Base-by-base conservation (phyloP, 306 rosid genomes). In the Cicer pinnatifidum region DNA sequence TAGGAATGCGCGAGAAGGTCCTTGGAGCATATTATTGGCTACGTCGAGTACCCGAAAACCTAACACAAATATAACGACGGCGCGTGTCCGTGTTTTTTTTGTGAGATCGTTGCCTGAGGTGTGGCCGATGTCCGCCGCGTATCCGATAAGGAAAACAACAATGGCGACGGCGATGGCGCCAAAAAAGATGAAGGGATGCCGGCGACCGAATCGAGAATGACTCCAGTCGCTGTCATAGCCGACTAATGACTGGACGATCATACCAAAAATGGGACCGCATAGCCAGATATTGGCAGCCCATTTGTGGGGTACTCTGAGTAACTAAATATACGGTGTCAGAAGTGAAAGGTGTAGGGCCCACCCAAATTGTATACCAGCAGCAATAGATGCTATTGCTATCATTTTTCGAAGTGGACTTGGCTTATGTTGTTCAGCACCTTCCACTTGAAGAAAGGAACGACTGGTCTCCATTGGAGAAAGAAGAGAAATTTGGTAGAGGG, bases 261-360 rank as follows among this genome's bases (percentile, higher is more conserved):
- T 11, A 5, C 97, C 91, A 0, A 96, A 92, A 33, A 92, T 54
- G 8, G 97, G 94, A 0, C 97, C 94, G 0, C 94, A 92, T 1
- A 92, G 84, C 97, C 97, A 88, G 38, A 92, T 80, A 78, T 90
- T 82, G 13, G 97, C 60, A 0, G 97, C 83, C 92, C 91, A 90
- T 0, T 61, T 81, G 13, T 90, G 97, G 0, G 97, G 88, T 12
- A 90, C 83, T 0, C 97, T 96, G 1, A 90, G 81, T 4, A 83
- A 86, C 19, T 90, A 96, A 0, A 92, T 83, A 11, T 92, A 92
- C 0, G 97, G 96, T 4, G 97, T 92, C 0, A 92, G 37, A 0
- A 92, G 44, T 0, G 94, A 90, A 0, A 92, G 92, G 20, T 92
- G 96, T 0, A 92, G 79, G 1, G 97, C 97, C 97, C 97, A 92